Evolutionary conservation across 108 stramenopile genomes (phyloP).

Genomic region (Pseudonitzschia delicatissima): DNA sequence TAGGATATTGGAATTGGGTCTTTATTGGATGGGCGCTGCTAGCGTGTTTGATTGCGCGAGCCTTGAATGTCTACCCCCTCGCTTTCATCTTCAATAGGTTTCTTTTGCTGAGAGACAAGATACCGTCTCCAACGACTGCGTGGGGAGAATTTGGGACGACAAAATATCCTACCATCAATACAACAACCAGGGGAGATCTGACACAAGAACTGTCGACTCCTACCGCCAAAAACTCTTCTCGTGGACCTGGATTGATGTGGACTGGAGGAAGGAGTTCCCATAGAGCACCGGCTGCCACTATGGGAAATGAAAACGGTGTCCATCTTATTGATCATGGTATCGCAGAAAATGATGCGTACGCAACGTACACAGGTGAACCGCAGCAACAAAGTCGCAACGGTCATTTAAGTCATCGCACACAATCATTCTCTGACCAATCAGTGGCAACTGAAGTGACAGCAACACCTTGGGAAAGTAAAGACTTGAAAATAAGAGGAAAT

Average conservation of each 20-base stretch:
- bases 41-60: slow-evolving; percentile 65
- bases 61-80: slow-evolving; percentile 71
- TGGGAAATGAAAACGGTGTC: not conserved
- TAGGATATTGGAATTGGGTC: slow-evolving; percentile 38
- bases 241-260: not conserved
- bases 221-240: not conserved
- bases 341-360: not conserved
- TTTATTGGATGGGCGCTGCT: slow-evolving; percentile 59
- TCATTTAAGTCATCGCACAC: not conserved
- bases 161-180: not conserved
- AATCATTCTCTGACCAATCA: slow-evolving; percentile 19
- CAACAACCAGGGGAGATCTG: slow-evolving; percentile 1
- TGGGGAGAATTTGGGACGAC: not conserved
- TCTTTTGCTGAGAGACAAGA: slow-evolving; percentile 19
- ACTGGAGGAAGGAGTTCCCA: not conserved
- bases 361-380: not conserved
- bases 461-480: slow-evolving; percentile 32
- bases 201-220: not conserved
- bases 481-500: slow-evolving; percentile 48
- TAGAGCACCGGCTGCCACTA: not conserved
- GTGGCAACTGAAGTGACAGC: slow-evolving; percentile 21
- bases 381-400: not conserved
- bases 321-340: not conserved
- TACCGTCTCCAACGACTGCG: slow-evolving; percentile 2
- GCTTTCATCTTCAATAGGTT: slow-evolving; percentile 47